Evolutionary conservation across 345 rosid species (phyloP).

Genomic region (Melastoma malabathricum): DNA sequence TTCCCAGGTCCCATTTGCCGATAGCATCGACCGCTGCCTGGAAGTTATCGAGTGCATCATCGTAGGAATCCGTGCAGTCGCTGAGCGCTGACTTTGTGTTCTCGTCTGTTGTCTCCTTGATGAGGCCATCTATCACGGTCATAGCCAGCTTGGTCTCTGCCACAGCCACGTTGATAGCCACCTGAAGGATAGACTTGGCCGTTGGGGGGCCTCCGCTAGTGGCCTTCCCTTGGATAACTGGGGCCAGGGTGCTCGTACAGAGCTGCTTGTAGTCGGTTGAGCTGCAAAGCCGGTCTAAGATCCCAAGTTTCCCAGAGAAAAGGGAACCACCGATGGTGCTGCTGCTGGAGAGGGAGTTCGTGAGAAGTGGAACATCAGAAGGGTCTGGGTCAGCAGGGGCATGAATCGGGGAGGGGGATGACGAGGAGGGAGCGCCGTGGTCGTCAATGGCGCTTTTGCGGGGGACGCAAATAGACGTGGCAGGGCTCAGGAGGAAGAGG

Average conservation of each 20-base stretch:
- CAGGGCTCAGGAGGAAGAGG: background rate
- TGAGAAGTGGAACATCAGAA: background rate
- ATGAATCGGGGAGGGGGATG: conserved; percentile 4
- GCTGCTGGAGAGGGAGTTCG: no score
- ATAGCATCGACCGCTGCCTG: conserved; percentile 29
- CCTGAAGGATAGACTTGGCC: conserved; percentile 16
- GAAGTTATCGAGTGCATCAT: conserved; percentile 26
- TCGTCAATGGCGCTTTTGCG: background rate
- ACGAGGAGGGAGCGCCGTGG: background rate
- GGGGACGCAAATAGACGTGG: conserved; percentile 8
- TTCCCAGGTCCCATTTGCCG: conserved; percentile 17
- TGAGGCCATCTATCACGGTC: background rate
- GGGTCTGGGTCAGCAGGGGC: background rate
- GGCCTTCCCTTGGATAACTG: conserved; percentile 14
- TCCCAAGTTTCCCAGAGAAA: no score
- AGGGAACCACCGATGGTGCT: no score
- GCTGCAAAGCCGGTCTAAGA: no score
- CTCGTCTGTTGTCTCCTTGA: background rate
- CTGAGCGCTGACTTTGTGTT: background rate
- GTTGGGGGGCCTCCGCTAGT: conserved; percentile 8
- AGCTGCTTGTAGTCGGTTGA: conserved; percentile 22
- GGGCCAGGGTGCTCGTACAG: conserved; percentile 21
- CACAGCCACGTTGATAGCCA: conserved; percentile 20
- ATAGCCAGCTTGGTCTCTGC: conserved; percentile 12
- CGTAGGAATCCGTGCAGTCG: conserved; percentile 29